Conservation (phyloP, 805 yeast genomes). For the Danielia reshetovae region DNA sequence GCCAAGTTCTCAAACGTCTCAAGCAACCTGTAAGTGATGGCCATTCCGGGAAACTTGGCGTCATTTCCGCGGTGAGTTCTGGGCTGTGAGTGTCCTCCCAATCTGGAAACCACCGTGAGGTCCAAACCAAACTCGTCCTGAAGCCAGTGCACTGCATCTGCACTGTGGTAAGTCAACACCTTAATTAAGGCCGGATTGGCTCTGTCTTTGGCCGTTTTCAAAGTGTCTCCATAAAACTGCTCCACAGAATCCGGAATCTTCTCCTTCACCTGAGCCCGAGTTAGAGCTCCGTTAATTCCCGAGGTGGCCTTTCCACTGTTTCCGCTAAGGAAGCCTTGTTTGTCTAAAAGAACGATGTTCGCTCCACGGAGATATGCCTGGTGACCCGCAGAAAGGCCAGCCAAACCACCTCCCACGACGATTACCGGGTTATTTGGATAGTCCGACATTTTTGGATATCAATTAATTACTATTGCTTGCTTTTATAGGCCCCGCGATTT, state of each 20-base stretch:
- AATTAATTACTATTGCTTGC: no score
- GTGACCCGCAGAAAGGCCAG: constrained; percentile 62
- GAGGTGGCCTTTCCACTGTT: constrained; percentile 66
- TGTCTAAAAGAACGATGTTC: constrained; percentile 52
- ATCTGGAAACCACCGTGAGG: constrained; percentile 62
- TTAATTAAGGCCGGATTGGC: constrained; percentile 58
- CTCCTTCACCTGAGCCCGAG: constrained; percentile 52
- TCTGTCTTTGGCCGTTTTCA: constrained; percentile 58
- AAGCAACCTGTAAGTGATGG: constrained; percentile 47
- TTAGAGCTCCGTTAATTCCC: constrained; percentile 70
- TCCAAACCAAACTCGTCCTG: constrained; percentile 59
- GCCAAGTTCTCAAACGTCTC: constrained; percentile 17
- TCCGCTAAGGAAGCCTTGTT: constrained; percentile 59
- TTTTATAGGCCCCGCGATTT: not conserved
- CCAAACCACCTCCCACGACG: constrained; percentile 63
- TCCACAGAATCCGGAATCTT: constrained; percentile 54
- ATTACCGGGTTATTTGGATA: constrained; percentile 36
- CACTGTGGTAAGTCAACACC: constrained; percentile 58
- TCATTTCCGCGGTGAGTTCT: constrained; percentile 80
- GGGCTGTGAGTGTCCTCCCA: constrained; percentile 80
- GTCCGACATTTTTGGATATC: not conserved
- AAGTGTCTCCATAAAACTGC: constrained; percentile 61
- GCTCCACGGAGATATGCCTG: constrained; percentile 52
- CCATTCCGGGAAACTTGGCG: constrained; percentile 62
- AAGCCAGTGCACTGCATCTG: constrained; percentile 70